Percentiles rank a stretch among this genome's conserved stretches.
Evolutionary conservation across 371 early-diverging fungal genomes (phyloP).

Genomic region (Mucor plumbeus): DNA sequence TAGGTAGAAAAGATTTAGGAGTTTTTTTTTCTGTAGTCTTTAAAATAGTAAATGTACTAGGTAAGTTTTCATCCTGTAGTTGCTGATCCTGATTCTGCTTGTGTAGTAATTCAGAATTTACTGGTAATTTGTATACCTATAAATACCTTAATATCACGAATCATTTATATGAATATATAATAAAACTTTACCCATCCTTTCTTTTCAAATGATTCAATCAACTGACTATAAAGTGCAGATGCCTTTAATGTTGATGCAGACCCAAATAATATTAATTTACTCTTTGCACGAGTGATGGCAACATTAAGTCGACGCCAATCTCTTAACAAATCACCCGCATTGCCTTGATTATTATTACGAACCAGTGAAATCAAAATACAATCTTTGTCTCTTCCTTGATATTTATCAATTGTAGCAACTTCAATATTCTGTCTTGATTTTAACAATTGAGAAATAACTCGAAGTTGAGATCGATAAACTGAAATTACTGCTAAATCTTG

Average conservation of each 20-base stretch:
- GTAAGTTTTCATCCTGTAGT: neutral
- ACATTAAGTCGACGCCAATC: slow-evolving; percentile 98
- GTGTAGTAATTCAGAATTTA: neutral
- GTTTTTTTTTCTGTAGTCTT: neutral
- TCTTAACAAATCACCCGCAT: slow-evolving; percentile 86
- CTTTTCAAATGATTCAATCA: slow-evolving; percentile 56
- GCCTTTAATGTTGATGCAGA: slow-evolving; percentile 68
- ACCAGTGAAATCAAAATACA: slow-evolving; percentile 90
- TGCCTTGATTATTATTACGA: slow-evolving; percentile 75
- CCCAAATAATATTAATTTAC: slow-evolving; percentile 92
- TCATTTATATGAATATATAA: neutral
- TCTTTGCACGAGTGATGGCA: slow-evolving; percentile 94
- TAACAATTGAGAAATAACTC: slow-evolving; percentile 56
- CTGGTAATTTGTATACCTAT: neutral
- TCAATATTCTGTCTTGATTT: slow-evolving; percentile 55
- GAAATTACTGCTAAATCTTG: slow-evolving; percentile 82
- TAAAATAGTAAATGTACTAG: neutral
- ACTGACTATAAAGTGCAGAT: slow-evolving; percentile 57
- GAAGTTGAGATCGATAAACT: slow-evolving; percentile 87
- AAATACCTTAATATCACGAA: no score
- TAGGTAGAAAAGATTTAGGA: slow-evolving; percentile 25
- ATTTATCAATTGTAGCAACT: slow-evolving; percentile 87
- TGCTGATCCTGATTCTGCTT: neutral
- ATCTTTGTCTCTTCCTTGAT: slow-evolving; percentile 94
- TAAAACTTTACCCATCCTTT: slow-evolving; percentile 54